Conservation (phyloP, 805 yeast species). For the Nakazawaea wyomingensis region DNA sequence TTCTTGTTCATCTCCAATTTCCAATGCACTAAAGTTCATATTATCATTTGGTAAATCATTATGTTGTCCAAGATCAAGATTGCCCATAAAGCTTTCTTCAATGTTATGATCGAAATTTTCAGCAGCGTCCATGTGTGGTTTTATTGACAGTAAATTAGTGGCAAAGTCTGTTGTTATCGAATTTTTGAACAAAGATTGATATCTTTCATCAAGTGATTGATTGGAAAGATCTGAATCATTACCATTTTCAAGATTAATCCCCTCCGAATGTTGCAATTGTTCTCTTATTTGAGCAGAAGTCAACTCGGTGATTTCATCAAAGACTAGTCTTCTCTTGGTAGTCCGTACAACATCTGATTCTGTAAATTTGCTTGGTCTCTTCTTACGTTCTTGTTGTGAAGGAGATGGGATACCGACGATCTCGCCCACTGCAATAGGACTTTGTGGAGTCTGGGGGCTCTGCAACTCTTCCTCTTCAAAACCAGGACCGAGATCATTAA, state of each 20-base stretch:
- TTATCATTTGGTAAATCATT: slow-evolving; percentile 11
- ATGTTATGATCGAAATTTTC: slow-evolving; percentile 11
- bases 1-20: slow-evolving; percentile 1
- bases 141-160: background rate
- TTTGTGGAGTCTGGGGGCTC: slow-evolving; percentile 14
- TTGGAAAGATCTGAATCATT: slow-evolving; percentile 14
- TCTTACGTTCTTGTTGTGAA: slow-evolving; percentile 17
- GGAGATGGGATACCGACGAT: background rate
- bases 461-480: slow-evolving; percentile 14
- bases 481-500: slow-evolving; percentile 8
- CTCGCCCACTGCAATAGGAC: background rate
- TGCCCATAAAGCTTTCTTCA: slow-evolving; percentile 14
- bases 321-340: slow-evolving; percentile 36
- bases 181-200: background rate
- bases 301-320: slow-evolving; percentile 42
- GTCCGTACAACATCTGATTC: slow-evolving; percentile 43
- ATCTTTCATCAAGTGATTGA: slow-evolving; percentile 5
- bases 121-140: slow-evolving; percentile 15
- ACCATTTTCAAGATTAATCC: slow-evolving; percentile 6
- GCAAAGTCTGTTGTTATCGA: background rate
- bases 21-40: background rate
- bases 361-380: slow-evolving; percentile 26
- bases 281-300: slow-evolving; percentile 32
- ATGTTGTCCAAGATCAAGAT: slow-evolving; percentile 19
- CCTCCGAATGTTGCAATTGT: slow-evolving; percentile 25